These are phyloP conservation scores for Coprinopsis marcescibilis DNA, from an alignment of 768 basidiomycete genomes.

Conservation along the genomic window DNA sequence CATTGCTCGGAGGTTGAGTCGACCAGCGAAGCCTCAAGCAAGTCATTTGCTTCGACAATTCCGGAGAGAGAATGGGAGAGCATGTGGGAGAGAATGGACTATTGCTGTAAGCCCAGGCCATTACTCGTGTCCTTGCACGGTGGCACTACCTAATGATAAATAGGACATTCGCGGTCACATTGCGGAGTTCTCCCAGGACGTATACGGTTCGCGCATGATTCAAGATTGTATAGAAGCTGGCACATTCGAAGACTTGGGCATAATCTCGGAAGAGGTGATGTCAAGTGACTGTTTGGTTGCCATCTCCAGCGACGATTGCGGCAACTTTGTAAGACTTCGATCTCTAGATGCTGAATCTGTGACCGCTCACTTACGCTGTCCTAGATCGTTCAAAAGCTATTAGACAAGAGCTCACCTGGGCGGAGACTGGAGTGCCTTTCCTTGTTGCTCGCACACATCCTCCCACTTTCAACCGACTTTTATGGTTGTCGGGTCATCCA, in stretches of 20 bases:
- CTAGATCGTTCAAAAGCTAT: conserved; percentile 90
- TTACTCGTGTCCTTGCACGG: no score
- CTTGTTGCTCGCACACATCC: conserved; percentile 72
- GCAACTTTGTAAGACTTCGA: conserved; percentile 74
- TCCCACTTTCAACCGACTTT: conserved; percentile 79
- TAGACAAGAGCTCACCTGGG: conserved; percentile 74
- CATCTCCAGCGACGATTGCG: conserved; percentile 89
- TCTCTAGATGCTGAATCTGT: neutral
- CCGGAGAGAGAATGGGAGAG: no score
- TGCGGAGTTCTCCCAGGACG: conserved; percentile 90
- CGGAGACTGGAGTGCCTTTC: conserved; percentile 69
- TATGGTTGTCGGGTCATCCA: conserved; percentile 97
- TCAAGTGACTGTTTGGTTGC: conserved; percentile 31
- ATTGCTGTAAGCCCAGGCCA: no score
- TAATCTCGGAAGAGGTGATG: neutral
- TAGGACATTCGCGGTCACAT: conserved; percentile 85
- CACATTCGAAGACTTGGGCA: neutral
- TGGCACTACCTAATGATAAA: no score
- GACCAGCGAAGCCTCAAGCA: no score
- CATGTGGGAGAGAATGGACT: no score
- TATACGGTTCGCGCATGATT: conserved; percentile 97
- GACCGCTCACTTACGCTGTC: conserved; percentile 1
- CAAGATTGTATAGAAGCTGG: conserved; percentile 76
- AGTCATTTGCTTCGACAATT: no score
- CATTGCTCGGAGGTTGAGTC: no score